Evolutionary conservation across 768 basidiomycete species (phyloP).

Genomic region (Hericium rajendrae): DNA sequence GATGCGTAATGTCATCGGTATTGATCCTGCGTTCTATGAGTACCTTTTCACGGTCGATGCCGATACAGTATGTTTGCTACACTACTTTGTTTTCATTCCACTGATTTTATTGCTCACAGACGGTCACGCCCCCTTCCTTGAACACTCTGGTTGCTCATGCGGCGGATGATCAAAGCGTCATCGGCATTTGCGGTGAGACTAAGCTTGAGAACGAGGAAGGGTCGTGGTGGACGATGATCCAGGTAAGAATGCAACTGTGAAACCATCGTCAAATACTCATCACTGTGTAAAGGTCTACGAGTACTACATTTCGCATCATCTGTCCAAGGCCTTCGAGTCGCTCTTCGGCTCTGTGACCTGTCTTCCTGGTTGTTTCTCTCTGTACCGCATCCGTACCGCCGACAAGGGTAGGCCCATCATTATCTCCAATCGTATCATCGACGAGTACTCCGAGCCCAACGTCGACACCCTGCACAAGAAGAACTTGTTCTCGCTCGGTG

Average conservation of each 20-base stretch:
- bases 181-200: slow-evolving; percentile 93
- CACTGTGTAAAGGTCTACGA: slow-evolving; percentile 55
- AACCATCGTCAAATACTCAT: background rate
- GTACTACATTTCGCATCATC: slow-evolving; percentile 91
- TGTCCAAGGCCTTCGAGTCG: slow-evolving; percentile 90
- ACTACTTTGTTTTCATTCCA: slow-evolving; percentile 1
- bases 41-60: slow-evolving; percentile 96
- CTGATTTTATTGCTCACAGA: slow-evolving; percentile 32
- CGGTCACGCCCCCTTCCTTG: slow-evolving; percentile 81
- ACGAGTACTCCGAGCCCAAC: slow-evolving; percentile 88
- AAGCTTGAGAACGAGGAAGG: slow-evolving; percentile 86
- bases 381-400: slow-evolving; percentile 88
- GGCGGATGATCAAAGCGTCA: slow-evolving; percentile 81
- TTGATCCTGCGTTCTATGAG: slow-evolving; percentile 95
- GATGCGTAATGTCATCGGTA: slow-evolving; percentile 96
- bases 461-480: slow-evolving; percentile 96
- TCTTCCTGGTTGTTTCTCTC: slow-evolving; percentile 92
- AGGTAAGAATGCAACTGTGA: slow-evolving; percentile 32
- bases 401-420: slow-evolving; percentile 95
- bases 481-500: slow-evolving; percentile 88
- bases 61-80: slow-evolving; percentile 60
- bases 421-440: slow-evolving; percentile 92
- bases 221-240: slow-evolving; percentile 99
- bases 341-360: slow-evolving; percentile 93
- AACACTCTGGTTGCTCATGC: slow-evolving; percentile 85